Conservation (phyloP, 2,329 filamentous ascomycete species). For the Talaromyces sp. region DNA sequence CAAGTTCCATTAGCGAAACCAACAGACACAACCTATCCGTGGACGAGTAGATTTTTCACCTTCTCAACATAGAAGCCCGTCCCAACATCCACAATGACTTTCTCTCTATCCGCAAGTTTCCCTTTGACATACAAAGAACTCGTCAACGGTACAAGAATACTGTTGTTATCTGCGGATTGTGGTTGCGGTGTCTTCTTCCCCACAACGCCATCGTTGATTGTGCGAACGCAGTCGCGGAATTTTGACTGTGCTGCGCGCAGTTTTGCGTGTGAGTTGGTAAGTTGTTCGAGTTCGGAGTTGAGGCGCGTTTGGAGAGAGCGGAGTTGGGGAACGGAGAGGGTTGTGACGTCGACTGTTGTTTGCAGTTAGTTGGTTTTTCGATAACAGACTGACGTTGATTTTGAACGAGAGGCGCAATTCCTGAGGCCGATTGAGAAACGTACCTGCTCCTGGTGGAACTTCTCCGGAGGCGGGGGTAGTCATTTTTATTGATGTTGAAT, state of each 20-base stretch:
- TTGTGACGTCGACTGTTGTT: conserved; percentile 64
- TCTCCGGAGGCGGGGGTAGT: conserved; percentile 26
- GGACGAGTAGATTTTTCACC: conserved; percentile 42
- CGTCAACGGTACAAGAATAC: conserved; percentile 86
- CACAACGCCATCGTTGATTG: conserved; percentile 61
- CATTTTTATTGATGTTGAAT: conserved; percentile 22
- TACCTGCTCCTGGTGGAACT: conserved; percentile 31
- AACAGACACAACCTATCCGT: neutral
- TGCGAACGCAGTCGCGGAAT: conserved; percentile 83
- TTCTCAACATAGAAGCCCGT: conserved; percentile 97
- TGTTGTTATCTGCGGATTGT: conserved; percentile 29
- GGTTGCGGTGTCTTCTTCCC: conserved; percentile 35
- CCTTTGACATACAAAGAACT: conserved; percentile 93
- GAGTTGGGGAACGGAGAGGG: conserved; percentile 79
- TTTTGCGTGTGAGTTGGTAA: conserved; percentile 84
- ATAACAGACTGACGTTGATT: neutral
- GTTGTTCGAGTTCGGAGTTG: conserved; percentile 91
- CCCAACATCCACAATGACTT: conserved; percentile 85
- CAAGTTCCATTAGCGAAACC: neutral
- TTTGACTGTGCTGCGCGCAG: conserved; percentile 85
- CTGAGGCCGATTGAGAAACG: neutral
- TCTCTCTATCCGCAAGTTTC: conserved; percentile 67
- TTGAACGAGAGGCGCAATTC: neutral
- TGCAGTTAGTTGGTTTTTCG: neutral
- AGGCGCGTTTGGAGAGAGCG: conserved; percentile 92